These are phyloP conservation scores for Tricholomella constricta DNA, from an alignment of 768 basidiomycete genomes.

Conservation along the genomic window DNA sequence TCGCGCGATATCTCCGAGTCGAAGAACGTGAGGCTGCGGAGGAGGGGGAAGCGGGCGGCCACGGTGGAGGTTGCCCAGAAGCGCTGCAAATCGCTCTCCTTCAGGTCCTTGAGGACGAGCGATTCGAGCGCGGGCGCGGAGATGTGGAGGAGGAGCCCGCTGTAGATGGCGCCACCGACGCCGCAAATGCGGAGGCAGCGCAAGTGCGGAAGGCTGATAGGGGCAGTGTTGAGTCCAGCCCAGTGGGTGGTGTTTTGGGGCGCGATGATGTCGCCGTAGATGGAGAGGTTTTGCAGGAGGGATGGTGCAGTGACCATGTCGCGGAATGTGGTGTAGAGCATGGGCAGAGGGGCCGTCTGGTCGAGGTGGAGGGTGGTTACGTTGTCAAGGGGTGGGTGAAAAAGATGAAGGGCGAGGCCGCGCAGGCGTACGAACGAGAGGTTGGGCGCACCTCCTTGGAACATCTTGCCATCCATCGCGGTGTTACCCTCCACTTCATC, in stretches of 20 bases:
- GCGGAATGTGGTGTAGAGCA: slow-evolving; percentile 36
- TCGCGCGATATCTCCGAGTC: slow-evolving; percentile 42
- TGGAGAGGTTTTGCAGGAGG: slow-evolving; percentile 40
- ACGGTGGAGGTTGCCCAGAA: slow-evolving; percentile 29
- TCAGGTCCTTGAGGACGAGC: slow-evolving; percentile 43
- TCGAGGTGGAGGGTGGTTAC: slow-evolving; percentile 48
- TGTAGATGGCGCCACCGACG: slow-evolving; percentile 36
- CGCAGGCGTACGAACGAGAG: slow-evolving; percentile 45
- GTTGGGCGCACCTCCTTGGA: slow-evolving; percentile 29
- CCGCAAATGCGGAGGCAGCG: slow-evolving; percentile 44
- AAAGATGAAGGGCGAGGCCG: slow-evolving; percentile 43
- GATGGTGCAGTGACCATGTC: slow-evolving; percentile 36
- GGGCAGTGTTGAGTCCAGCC: slow-evolving; percentile 22
- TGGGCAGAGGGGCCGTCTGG: slow-evolving; percentile 36
- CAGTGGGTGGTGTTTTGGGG: slow-evolving; percentile 19
- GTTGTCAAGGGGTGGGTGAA: slow-evolving; percentile 35
- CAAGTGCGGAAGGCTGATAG: slow-evolving; percentile 36
- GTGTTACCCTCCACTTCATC: slow-evolving; percentile 29
- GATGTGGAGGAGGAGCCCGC: slow-evolving; percentile 39
- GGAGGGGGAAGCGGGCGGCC: slow-evolving; percentile 30
- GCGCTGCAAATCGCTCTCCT: slow-evolving; percentile 42
- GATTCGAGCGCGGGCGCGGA: slow-evolving; percentile 40
- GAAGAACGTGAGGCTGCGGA: slow-evolving; percentile 39
- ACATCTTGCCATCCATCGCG: slow-evolving; percentile 23
- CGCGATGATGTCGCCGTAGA: slow-evolving; percentile 44